These are phyloP conservation scores for Saccharomycopsis hybrid DNA, from an alignment of 1,139 yeast genomes.

Conservation along the genomic window DNA sequence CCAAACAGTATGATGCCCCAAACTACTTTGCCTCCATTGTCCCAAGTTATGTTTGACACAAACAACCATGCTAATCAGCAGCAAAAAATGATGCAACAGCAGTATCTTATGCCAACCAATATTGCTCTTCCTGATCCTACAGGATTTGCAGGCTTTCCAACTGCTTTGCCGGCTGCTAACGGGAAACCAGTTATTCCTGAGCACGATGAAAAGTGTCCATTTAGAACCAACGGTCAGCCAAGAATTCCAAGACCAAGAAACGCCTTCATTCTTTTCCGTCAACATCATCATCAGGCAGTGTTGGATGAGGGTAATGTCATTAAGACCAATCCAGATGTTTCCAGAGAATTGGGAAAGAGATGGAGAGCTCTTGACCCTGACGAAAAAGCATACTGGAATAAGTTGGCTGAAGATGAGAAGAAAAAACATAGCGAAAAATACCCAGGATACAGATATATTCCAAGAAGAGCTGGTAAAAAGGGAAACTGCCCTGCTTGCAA, in stretches of 20 bases:
- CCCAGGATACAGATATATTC: conserved; percentile 77
- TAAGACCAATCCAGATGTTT: conserved; percentile 78
- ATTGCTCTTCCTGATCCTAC: not conserved
- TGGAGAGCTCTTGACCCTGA: conserved; percentile 67
- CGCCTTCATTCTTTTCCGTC: conserved; percentile 70
- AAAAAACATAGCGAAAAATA: conserved; percentile 73
- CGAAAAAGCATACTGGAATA: conserved; percentile 78
- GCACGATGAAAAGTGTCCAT: conserved; percentile 24
- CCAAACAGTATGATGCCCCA: conserved; percentile 4
- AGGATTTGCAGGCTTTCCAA: not conserved
- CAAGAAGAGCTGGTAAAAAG: conserved; percentile 59
- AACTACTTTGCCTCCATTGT: conserved; percentile 16
- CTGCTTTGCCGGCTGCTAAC: not conserved
- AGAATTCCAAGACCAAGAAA: conserved; percentile 74
- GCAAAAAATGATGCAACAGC: not conserved
- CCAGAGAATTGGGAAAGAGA: conserved; percentile 69
- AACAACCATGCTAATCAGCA: not conserved
- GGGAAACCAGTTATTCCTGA: conserved; percentile 14
- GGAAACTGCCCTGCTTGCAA: conserved; percentile 43
- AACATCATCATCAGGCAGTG: conserved; percentile 66
- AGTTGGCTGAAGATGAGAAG: conserved; percentile 79
- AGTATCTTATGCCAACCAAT: not conserved
- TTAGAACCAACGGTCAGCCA: conserved; percentile 27
- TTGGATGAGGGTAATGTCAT: conserved; percentile 49
- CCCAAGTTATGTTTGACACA: conserved; percentile 14